Evolutionary conservation across 1,139 yeast species (phyloP).

Genomic region (Suhomyces yuchorum): DNA sequence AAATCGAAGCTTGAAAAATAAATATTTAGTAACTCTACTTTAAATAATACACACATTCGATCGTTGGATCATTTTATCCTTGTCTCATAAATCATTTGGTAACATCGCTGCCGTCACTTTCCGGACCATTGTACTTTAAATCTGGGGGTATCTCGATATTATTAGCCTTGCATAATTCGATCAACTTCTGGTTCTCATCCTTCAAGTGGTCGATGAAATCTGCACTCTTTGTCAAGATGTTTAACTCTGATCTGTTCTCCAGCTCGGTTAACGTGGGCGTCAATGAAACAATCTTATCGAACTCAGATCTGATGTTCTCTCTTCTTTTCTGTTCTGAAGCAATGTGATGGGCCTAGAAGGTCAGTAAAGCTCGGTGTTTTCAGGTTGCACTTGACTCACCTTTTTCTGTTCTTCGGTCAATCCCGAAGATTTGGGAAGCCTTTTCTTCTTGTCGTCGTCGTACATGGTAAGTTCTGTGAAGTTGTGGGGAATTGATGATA

Average conservation of each 20-base stretch:
- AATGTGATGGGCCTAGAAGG: constrained; percentile 47
- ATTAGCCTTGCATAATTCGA: constrained; percentile 35
- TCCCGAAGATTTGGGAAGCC: constrained; percentile 32
- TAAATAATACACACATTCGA: neutral
- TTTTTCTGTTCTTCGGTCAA: constrained; percentile 50
- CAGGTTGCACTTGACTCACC: constrained; percentile 18
- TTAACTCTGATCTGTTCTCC: constrained; percentile 49
- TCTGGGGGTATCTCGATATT: constrained; percentile 45
- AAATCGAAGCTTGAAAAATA: constrained; percentile 5
- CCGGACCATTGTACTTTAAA: constrained; percentile 43
- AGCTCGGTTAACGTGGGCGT: constrained; percentile 46
- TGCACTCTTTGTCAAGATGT: constrained; percentile 49
- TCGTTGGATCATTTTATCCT: neutral
- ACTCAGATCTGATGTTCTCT: constrained; percentile 49
- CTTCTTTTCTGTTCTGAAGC: constrained; percentile 54
- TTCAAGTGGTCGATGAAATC: constrained; percentile 47
- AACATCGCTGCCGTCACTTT: constrained; percentile 23
- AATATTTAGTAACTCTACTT: neutral
- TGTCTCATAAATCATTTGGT: constrained; percentile 16
- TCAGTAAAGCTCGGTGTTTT: neutral
- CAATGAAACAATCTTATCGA: constrained; percentile 45
- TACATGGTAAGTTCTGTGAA: constrained; percentile 7
- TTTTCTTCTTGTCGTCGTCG: constrained; percentile 17
- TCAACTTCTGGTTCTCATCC: constrained; percentile 40
- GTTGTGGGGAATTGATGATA: constrained; percentile 7